Conservation (phyloP, 768 basidiomycete genomes). For the Hebeloma cylindrosporum region DNA sequence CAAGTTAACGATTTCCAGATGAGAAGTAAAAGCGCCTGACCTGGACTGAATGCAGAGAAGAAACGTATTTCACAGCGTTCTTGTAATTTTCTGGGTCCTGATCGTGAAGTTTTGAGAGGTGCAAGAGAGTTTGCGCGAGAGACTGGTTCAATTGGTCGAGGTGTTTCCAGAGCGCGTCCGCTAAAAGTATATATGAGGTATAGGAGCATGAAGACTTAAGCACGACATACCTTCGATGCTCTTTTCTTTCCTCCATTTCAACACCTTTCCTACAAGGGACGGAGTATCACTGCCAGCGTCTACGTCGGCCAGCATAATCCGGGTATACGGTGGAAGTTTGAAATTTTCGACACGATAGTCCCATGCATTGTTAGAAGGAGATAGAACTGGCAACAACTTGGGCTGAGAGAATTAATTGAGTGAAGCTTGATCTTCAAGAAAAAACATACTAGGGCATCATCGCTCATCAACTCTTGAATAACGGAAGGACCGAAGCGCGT, state of each 20-base stretch:
- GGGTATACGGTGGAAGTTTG: conserved; percentile 77
- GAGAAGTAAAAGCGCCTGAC: conserved; percentile 28
- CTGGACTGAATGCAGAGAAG: conserved; percentile 58
- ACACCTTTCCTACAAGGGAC: conserved; percentile 86
- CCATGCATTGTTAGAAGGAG: conserved; percentile 71
- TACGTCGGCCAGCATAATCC: conserved; percentile 92
- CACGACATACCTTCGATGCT: conserved; percentile 51
- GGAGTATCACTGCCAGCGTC: conserved; percentile 97
- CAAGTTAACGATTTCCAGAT: not conserved
- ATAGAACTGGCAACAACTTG: conserved; percentile 51
- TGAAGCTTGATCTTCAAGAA: conserved; percentile 1
- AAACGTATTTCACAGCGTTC: conserved; percentile 60
- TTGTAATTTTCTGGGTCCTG: conserved; percentile 51
- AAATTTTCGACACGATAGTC: conserved; percentile 69
- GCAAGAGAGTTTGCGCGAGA: conserved; percentile 51
- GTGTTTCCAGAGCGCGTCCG: conserved; percentile 62
- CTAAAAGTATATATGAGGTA: conserved; percentile 32
- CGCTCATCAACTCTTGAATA: conserved; percentile 63
- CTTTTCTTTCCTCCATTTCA: conserved; percentile 81
- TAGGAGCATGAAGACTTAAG: not conserved
- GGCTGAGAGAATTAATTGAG: conserved; percentile 19
- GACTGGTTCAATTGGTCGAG: conserved; percentile 63
- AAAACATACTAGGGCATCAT: conserved; percentile 44
- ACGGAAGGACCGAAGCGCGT: conserved; percentile 80
- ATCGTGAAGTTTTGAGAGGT: conserved; percentile 50